Conservation (phyloP, 257 asterid species). For the Petunia secreta region DNA sequence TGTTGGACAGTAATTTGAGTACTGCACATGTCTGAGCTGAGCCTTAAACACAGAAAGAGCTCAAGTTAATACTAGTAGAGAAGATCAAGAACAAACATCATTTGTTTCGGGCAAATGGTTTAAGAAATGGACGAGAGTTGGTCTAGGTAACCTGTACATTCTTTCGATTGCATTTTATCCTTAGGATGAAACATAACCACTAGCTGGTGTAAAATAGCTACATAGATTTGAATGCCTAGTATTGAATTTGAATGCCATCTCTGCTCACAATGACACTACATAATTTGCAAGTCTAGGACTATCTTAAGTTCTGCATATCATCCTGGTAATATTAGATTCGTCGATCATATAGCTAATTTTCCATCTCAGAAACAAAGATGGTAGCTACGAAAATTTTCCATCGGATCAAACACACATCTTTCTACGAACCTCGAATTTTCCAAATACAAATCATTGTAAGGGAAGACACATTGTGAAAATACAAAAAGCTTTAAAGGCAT, state of each 20-base stretch:
- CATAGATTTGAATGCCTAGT: no score
- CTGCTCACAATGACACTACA: not conserved
- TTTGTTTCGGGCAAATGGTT: not conserved
- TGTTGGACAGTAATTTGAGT: slow-evolving; percentile 37
- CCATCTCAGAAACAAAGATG: not conserved
- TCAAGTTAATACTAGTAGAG: not conserved
- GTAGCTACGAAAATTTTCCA: not conserved
- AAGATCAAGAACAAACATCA: not conserved
- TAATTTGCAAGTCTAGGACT: not conserved
- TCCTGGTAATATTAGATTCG: not conserved
- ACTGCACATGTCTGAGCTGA: slow-evolving; percentile 25
- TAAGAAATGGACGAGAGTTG: no score
- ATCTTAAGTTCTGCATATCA: not conserved
- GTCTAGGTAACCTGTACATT: no score
- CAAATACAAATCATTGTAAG: not conserved
- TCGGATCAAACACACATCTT: no score
- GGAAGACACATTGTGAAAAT: not conserved
- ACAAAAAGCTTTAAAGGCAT: not conserved
- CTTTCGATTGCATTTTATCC: no score
- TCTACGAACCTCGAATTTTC: not conserved
- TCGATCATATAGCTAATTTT: not conserved
- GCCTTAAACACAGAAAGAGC: slow-evolving; percentile 25
- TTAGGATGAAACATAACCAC: not conserved
- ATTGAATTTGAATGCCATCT: not conserved
- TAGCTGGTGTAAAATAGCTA: not conserved